A percentile compares a stretch with the other conserved stretches of the same genome.
Evolutionary conservation across 2,329 filamentous ascomycete genomes (phyloP).

Genomic region (Colletotrichum gigasporum): DNA sequence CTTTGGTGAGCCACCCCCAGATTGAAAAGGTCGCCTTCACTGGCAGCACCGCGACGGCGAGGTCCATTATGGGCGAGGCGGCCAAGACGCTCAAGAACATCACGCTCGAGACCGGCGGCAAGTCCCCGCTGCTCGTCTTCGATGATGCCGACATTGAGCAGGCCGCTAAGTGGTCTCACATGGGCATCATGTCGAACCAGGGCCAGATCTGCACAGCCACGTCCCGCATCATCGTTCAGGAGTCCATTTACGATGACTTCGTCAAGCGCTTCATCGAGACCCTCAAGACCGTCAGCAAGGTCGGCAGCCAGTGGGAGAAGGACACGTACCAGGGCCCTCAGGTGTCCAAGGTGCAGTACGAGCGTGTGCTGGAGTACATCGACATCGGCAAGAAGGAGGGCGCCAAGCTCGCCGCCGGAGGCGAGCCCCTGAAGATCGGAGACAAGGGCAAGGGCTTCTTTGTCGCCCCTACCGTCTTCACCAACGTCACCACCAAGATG

Average conservation of each 20-base stretch:
- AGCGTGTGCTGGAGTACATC: slow-evolving; percentile 75
- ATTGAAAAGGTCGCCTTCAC: slow-evolving; percentile 85
- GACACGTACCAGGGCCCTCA: slow-evolving; percentile 80
- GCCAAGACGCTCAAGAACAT: slow-evolving; percentile 72
- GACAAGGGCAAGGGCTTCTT: slow-evolving; percentile 52
- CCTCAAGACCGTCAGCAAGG: slow-evolving; percentile 62
- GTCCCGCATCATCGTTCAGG: slow-evolving; percentile 73
- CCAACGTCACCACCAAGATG: slow-evolving; percentile 51
- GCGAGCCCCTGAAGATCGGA: slow-evolving; percentile 49
- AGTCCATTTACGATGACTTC: slow-evolving; percentile 70
- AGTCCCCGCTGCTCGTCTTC: slow-evolving; percentile 72
- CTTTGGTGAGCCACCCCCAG: slow-evolving; percentile 72
- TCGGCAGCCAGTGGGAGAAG: slow-evolving; percentile 77
- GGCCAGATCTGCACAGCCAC: slow-evolving; percentile 75
- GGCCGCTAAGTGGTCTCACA: slow-evolving; percentile 68
- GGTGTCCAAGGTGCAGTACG: slow-evolving; percentile 76
- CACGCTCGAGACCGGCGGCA: slow-evolving; percentile 74
- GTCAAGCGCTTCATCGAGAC: slow-evolving; percentile 68
- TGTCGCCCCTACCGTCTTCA: slow-evolving; percentile 57
- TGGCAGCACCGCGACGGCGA: slow-evolving; percentile 76
- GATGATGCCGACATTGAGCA: slow-evolving; percentile 73
- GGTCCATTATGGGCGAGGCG: slow-evolving; percentile 80
- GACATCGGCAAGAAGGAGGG: slow-evolving; percentile 75
- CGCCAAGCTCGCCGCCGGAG: slow-evolving; percentile 71
- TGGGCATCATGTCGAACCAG: slow-evolving; percentile 66